Conservation (phyloP, 257 asterid genomes). For the Fraxinus quadrangulata region DNA sequence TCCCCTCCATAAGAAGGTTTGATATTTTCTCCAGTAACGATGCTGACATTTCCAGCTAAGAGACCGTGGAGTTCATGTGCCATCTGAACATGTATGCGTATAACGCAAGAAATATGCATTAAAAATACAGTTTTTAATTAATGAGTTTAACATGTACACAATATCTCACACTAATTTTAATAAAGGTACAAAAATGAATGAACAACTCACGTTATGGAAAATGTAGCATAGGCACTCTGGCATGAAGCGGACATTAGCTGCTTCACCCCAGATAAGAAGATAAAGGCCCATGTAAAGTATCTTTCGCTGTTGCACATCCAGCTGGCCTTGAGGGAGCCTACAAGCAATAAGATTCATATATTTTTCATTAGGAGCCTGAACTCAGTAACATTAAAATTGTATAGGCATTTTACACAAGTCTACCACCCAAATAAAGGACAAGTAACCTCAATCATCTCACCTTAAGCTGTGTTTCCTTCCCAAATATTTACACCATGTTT, state of each 20-base stretch:
- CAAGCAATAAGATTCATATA: slow-evolving; percentile 13
- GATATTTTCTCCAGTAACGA: slow-evolving; percentile 97
- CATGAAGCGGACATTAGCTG: slow-evolving; percentile 65
- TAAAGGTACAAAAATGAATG: slow-evolving; percentile 2
- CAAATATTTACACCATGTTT: slow-evolving; percentile 95
- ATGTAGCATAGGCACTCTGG: slow-evolving; percentile 75
- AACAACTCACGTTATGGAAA: slow-evolving; percentile 62
- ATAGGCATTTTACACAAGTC: neutral
- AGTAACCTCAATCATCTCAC: slow-evolving; percentile 43
- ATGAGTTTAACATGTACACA: no score
- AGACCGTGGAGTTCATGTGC: slow-evolving; percentile 99
- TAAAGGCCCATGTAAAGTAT: slow-evolving; percentile 59
- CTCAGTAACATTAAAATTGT: slow-evolving; percentile 3
- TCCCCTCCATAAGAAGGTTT: slow-evolving; percentile 99
- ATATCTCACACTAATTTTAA: no score
- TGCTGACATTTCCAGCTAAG: slow-evolving; percentile 97
- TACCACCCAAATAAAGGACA: neutral
- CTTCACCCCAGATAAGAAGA: slow-evolving; percentile 72
- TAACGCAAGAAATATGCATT: no score
- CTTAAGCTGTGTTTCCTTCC: slow-evolving; percentile 93
- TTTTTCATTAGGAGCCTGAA: slow-evolving; percentile 17
- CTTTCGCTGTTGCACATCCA: slow-evolving; percentile 59
- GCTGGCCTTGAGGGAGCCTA: slow-evolving; percentile 61
- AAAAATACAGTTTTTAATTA: no score
- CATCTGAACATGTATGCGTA: slow-evolving; percentile 56